Percentiles rank a stretch among this genome's conserved stretches.
Conservation (phyloP, 306 rosid genomes). For the Cicer yamashitae region DNA sequence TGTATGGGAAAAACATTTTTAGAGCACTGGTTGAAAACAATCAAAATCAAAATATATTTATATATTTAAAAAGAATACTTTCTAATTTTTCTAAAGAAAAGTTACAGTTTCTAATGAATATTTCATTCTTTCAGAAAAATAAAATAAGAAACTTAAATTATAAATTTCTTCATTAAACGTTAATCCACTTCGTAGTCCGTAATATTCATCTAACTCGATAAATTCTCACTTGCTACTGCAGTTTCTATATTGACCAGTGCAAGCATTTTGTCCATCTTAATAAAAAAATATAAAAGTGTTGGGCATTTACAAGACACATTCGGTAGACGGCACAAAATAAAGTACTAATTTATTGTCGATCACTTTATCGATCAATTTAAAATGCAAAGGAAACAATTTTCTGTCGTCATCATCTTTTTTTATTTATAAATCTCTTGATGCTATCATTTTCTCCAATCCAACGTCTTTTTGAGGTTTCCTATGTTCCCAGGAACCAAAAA, state of each 20-base stretch:
- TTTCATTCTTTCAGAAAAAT: too few relatives aligned
- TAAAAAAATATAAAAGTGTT: constrained; percentile 40
- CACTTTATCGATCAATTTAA: constrained; percentile 26
- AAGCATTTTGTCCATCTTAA: not conserved
- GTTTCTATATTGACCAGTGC: constrained; percentile 2
- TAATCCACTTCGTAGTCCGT: too few relatives aligned
- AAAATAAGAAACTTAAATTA: too few relatives aligned
- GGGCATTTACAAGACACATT: constrained; percentile 47
- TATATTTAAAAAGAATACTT: too few relatives aligned
- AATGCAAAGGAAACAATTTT: constrained; percentile 22
- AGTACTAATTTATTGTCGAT: not conserved
- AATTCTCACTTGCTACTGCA: not conserved
- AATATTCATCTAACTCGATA: too few relatives aligned
- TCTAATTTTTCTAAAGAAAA: too few relatives aligned
- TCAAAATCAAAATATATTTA: too few relatives aligned
- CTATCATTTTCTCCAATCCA: constrained; percentile 30
- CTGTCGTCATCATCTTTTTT: constrained; percentile 29
- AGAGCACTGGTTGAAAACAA: too few relatives aligned
- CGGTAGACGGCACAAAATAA: constrained; percentile 35
- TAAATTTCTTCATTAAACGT: too few relatives aligned
- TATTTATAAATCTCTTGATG: constrained; percentile 36
- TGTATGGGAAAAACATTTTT: too few relatives aligned
- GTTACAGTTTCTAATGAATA: too few relatives aligned
- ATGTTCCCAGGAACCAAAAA: constrained; percentile 57
- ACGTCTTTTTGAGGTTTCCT: constrained; percentile 40